A percentile compares a stretch with the other conserved stretches of the same genome.
Evolutionary conservation across 2,329 filamentous ascomycete genomes (phyloP).

Genomic region (Exophiala bonariae): DNA sequence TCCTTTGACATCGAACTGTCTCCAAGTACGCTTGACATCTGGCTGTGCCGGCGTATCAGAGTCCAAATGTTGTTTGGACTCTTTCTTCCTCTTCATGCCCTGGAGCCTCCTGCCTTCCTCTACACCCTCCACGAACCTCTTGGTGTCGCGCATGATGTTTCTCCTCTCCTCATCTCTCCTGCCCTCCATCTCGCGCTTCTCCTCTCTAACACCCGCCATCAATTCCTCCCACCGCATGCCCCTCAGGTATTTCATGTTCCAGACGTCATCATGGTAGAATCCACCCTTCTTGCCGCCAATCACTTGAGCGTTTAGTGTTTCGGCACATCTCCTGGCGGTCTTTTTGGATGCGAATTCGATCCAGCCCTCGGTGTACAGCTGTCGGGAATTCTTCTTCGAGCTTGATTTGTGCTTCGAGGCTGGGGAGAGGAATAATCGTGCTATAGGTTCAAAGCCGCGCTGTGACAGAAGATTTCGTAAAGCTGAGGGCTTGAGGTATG

Average conservation of each 20-base stretch:
- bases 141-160: slow-evolving; percentile 44
- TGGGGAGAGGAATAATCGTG: slow-evolving; percentile 45
- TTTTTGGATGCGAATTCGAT: slow-evolving; percentile 48
- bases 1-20: slow-evolving; percentile 42
- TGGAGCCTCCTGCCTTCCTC: slow-evolving; percentile 34
- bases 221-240: slow-evolving; percentile 46
- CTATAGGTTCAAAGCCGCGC: slow-evolving; percentile 44
- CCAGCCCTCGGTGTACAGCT: slow-evolving; percentile 47
- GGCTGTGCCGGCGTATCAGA: not conserved
- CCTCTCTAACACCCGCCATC: slow-evolving; percentile 45
- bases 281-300: slow-evolving; percentile 46
- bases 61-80: slow-evolving; percentile 31
- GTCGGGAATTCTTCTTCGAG: slow-evolving; percentile 41
- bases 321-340: slow-evolving; percentile 45
- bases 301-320: slow-evolving; percentile 45
- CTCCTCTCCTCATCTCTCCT: slow-evolving; percentile 43
- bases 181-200: slow-evolving; percentile 43
- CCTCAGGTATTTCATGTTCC: slow-evolving; percentile 47
- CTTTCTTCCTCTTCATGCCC: slow-evolving; percentile 46
- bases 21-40: slow-evolving; percentile 36
- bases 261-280: slow-evolving; percentile 48
- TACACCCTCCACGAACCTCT: slow-evolving; percentile 44
- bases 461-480: slow-evolving; percentile 43
- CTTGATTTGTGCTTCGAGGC: slow-evolving; percentile 30
- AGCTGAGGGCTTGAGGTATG: slow-evolving; percentile 48